These are phyloP conservation scores for Vickermania ingenoplastis DNA, from an alignment of 208 protist species.

Conservation along the genomic window DNA sequence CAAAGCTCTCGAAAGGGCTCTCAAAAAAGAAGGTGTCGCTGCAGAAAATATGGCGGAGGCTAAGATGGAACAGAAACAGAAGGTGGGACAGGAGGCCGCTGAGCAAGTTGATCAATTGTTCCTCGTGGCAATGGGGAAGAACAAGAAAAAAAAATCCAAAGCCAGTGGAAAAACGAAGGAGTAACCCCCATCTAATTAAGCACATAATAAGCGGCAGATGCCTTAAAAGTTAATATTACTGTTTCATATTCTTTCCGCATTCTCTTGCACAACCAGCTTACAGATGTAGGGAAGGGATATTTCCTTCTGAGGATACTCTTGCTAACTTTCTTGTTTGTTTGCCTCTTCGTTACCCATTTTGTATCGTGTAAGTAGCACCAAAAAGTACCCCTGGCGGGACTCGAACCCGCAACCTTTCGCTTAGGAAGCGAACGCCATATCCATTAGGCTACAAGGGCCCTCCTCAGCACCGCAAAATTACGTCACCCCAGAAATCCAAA, in stretches of 20 bases:
- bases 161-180: no score
- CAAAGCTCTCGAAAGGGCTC: conserved; percentile 38
- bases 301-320: no score
- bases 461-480: neutral
- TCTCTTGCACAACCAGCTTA: no score
- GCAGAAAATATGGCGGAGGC: conserved; percentile 32
- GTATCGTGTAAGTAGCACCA: no score
- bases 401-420: conserved; percentile 88
- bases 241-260: no score
- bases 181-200: no score
- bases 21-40: conserved; percentile 30
- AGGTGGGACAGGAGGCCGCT: conserved; percentile 14
- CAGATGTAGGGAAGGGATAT: no score
- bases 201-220: no score
- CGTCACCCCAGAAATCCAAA: neutral
- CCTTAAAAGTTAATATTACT: no score
- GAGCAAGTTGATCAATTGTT: conserved; percentile 21
- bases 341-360: no score
- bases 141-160: conserved; percentile 36
- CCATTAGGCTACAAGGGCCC: conserved; percentile 80
- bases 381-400: conserved; percentile 77
- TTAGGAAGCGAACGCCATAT: conserved; percentile 88
- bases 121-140: conserved; percentile 22
- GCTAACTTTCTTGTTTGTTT: no score
- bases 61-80: conserved; percentile 23